Evolutionary conservation across 2,329 filamentous ascomycete species (phyloP), one percentile per base, ranked within the genome.

Genomic region (Beauveria scarabaeidicola): DNA sequence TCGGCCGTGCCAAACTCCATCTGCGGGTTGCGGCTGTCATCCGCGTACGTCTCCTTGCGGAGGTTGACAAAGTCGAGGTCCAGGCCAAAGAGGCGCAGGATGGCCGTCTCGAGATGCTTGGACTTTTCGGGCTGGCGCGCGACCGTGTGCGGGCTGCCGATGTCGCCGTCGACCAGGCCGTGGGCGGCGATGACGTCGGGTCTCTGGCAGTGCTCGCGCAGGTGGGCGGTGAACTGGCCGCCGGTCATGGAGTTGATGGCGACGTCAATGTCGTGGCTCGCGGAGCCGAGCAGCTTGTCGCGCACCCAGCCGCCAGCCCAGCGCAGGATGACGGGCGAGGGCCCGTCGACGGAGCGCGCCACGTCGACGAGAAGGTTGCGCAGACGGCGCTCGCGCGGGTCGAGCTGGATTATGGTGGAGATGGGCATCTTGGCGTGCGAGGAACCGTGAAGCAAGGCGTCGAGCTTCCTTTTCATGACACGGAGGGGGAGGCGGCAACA

Each of bases 1-100:
- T 89, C 82, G 0, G 93, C 87, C 0, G 91, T 96, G 5, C 93
- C 94, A 72, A 97, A 97, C 70, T 96, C 91, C 81, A 97, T 89
- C 66, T 90, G 81, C 1, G 93, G 93, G 67, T 95, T 96, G 40
- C 94, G 85, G 68, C 90, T 96, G 61, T 94, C 85, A n/a, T 90
- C 87, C 1, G 86, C 82, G 67, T 97, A 97, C 0, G 88, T 92
- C 75, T 97, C 94, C 69, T 91, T 95, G 50, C 93, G 83, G 51
- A 97, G 77, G 70, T 97, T 99, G 66, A 99, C 94, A 69, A 99
- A 86, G 70, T 99, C 93, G 52, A 97, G 82, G 69, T 97, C 93
- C 52, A 95, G 80, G 1, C 89, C 91, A 68, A 96, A 86, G 61
- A 97, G 85, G 64, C 81, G 88, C 25, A 89, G 91, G 10, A 91